These are phyloP conservation scores for Phaffomyces opuntiae DNA, from an alignment of 805 yeast species.

Conservation along the genomic window DNA sequence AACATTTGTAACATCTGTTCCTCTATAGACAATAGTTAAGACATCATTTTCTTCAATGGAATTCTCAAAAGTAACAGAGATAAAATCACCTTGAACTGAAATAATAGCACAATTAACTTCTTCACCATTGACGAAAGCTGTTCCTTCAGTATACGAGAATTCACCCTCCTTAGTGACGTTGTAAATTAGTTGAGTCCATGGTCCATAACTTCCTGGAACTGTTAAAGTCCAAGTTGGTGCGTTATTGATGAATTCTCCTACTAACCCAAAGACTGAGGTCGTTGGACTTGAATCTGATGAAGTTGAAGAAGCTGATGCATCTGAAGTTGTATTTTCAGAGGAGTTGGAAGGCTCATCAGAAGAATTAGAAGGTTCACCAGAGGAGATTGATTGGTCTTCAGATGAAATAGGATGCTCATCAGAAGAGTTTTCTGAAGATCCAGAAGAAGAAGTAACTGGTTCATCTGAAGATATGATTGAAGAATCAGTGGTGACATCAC, in stretches of 20 bases:
- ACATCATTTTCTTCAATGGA: not conserved
- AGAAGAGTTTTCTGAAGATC: too few species aligned
- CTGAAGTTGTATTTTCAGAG: not conserved
- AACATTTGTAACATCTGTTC: not conserved
- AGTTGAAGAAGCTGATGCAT: not conserved
- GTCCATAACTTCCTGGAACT: conserved; percentile 16
- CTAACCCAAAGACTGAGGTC: not conserved
- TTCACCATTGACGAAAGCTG: conserved; percentile 6
- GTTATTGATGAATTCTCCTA: conserved; percentile 6
- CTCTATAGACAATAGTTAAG: not conserved
- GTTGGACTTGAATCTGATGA: not conserved
- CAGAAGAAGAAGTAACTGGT: too few species aligned
- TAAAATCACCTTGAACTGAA: conserved; percentile 4
- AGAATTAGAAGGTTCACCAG: not conserved
- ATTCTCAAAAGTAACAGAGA: conserved; percentile 1
- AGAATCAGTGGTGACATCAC: too few species aligned
- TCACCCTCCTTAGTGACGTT: conserved; percentile 2
- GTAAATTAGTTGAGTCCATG: conserved; percentile 14
- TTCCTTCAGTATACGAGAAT: conserved; percentile 6
- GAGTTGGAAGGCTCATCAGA: not conserved
- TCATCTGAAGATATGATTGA: too few species aligned
- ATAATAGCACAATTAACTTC: not conserved
- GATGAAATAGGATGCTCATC: not conserved
- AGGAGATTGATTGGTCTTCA: not conserved
- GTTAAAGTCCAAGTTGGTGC: conserved; percentile 9